Evolutionary conservation across 805 yeast genomes (phyloP), one percentile per base, ranked within the genome.

Genomic region (Kodamaea hsintzibuensis): DNA sequence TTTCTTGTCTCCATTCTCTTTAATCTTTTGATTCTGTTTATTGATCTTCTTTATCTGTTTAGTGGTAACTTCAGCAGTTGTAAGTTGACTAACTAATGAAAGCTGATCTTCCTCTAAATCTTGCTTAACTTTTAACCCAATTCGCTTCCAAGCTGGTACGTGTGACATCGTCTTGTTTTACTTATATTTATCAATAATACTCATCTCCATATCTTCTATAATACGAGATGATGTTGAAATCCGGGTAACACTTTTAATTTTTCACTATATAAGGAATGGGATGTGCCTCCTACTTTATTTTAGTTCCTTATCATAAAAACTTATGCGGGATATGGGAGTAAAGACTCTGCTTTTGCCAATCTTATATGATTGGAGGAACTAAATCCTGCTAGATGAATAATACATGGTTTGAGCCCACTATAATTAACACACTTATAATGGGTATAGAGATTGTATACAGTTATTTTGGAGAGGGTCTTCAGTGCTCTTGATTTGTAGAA

Each of bases 71-170:
- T 64, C 69, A 1, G 72, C 69, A 4, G 76, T 68, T 42, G 77
- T 83, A 14, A 82, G 66, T 68, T 81, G 82, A 4, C 79, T 66
- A 1, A 74, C 61, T 42, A 78, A 63, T 2, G 76, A 72, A 43
- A 79, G 65, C 0, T 81, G 83, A 58, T 82, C 86, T 13, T 69
- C 66, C 2, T 70, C 73, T 2, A 74, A 58, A 6, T 74, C 74
- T 44, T 78, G 73, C 59, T 83, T 79, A 52, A 86, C 84, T 61
- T 83, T 75, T 42, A 89, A 78, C 27, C 96, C 96, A 7, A 86
- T 76, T 61, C 84, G 78, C 67, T 89, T 89, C 96, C 96, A 89
- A 0, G 96, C 96, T 39, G 96, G 96, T n/a, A 82, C 69, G 59
- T 51, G 54, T 10, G 54, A 27, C 38, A 47, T 51, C 33, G n/a